A percentile compares a stretch with the other conserved stretches of the same genome.
Evolutionary conservation across 2,329 filamentous ascomycete species (phyloP).

Genomic region (Cercospora zeae-maydis): DNA sequence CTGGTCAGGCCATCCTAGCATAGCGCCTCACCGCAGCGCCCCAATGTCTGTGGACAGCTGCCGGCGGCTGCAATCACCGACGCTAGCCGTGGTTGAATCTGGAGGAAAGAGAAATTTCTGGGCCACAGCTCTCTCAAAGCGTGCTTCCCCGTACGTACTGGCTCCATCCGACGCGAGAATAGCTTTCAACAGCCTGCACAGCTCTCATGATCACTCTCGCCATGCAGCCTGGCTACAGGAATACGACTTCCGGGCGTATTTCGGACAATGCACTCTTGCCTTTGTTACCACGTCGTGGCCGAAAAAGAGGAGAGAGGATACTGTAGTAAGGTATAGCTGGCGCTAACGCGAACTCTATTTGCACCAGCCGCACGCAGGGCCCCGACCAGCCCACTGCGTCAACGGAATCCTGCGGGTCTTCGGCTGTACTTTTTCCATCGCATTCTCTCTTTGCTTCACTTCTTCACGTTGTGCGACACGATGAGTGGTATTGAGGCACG

Average conservation of each 20-base stretch:
- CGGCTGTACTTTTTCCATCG: neutral
- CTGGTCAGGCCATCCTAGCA: neutral
- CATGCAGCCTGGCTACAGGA: neutral
- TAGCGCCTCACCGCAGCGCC: neutral
- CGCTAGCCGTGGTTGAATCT: conserved; percentile 5
- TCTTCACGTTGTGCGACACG: conserved; percentile 1
- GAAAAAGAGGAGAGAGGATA: neutral
- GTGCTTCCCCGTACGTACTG: neutral
- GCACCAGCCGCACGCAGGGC: neutral
- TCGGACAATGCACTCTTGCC: neutral
- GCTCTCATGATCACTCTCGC: neutral
- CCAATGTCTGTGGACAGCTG: neutral
- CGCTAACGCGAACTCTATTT: conserved; percentile 1
- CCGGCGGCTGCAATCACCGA: neutral
- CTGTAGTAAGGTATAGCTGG: neutral
- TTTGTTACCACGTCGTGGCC: neutral
- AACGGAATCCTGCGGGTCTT: neutral
- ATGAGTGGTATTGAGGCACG: neutral
- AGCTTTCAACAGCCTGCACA: neutral
- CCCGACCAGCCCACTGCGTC: neutral
- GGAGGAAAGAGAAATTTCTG: conserved; percentile 4
- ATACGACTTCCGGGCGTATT: neutral
- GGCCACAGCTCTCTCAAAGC: neutral
- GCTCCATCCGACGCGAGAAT: neutral
- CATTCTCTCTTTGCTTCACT: neutral